Conservation (phyloP, 2,329 filamentous ascomycete species). For the Dryadomyces quercivorus region DNA sequence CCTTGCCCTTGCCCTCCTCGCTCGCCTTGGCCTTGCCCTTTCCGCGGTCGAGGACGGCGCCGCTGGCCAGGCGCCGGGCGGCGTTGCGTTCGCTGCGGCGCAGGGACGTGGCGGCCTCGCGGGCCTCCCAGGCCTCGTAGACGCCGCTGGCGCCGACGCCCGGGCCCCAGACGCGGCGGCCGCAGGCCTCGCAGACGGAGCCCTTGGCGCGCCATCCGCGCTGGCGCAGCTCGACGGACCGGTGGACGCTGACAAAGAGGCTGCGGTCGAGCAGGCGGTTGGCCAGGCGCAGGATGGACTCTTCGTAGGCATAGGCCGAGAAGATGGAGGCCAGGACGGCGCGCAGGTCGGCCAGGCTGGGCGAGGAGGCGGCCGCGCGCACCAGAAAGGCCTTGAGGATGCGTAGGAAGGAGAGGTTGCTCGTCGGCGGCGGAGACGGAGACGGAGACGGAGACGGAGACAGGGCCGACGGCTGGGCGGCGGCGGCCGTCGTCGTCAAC, state of each 20-base stretch:
- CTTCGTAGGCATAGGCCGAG: slow-evolving; percentile 89
- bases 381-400: slow-evolving; percentile 82
- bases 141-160: slow-evolving; percentile 49
- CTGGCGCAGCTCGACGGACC: slow-evolving; percentile 62
- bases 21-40: slow-evolving; percentile 26
- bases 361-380: slow-evolving; percentile 67
- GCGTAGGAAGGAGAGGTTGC: slow-evolving; percentile 69
- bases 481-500: slow-evolving; percentile 33
- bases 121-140: slow-evolving; percentile 71
- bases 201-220: slow-evolving; percentile 81
- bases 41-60: slow-evolving; percentile 21
- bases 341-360: slow-evolving; percentile 76
- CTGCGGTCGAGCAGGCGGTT: slow-evolving; percentile 81
- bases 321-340: slow-evolving; percentile 82
- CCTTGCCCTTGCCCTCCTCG: slow-evolving; percentile 6
- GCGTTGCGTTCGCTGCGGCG: slow-evolving; percentile 22
- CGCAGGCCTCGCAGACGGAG: slow-evolving; percentile 80
- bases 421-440: slow-evolving; percentile 15
- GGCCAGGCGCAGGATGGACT: slow-evolving; percentile 73
- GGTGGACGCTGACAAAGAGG: slow-evolving; percentile 70
- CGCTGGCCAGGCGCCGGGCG: slow-evolving; percentile 5
- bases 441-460: background rate
- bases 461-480: background rate
- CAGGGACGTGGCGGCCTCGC: slow-evolving; percentile 33
- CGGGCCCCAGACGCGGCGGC: slow-evolving; percentile 75